These are phyloP conservation scores for Colletotrichum cereale DNA, from an alignment of 2,329 filamentous ascomycete genomes.

Conservation along the genomic window DNA sequence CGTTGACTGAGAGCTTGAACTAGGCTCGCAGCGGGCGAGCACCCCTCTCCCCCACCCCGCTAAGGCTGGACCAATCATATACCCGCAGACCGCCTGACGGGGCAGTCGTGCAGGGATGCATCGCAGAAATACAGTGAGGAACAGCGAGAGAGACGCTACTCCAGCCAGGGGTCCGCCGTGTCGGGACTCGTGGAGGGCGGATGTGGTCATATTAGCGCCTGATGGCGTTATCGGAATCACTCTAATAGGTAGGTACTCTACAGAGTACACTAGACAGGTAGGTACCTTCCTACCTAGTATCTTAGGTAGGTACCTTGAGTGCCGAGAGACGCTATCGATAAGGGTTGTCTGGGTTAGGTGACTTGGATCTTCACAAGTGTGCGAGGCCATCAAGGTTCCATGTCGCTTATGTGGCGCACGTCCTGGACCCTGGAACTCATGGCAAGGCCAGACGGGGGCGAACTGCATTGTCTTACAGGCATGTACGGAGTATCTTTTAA, in stretches of 20 bases:
- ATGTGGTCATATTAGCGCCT: slow-evolving; percentile 34
- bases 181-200: background rate
- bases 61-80: slow-evolving; percentile 18
- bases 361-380: background rate
- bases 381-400: slow-evolving; percentile 26
- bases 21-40: slow-evolving; percentile 8
- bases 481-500: too few relatives aligned
- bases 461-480: background rate
- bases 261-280: too few relatives aligned
- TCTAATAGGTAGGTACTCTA: too few relatives aligned
- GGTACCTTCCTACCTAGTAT: too few relatives aligned
- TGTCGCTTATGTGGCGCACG: background rate
- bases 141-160: background rate
- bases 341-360: slow-evolving; percentile 2
- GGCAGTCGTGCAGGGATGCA: slow-evolving; percentile 33
- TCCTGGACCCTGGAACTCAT: slow-evolving; percentile 14
- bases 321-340: slow-evolving; percentile 19
- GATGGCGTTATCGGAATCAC: slow-evolving; percentile 31
- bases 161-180: background rate
- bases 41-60: too few relatives aligned
- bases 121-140: background rate
- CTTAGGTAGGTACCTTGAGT: too few relatives aligned
- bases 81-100: slow-evolving; percentile 30
- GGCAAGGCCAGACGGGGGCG: background rate
- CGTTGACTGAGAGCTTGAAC: slow-evolving; percentile 15